Conservation (phyloP, 2,329 filamentous ascomycete species). For the Curvularia eragrostidis region DNA sequence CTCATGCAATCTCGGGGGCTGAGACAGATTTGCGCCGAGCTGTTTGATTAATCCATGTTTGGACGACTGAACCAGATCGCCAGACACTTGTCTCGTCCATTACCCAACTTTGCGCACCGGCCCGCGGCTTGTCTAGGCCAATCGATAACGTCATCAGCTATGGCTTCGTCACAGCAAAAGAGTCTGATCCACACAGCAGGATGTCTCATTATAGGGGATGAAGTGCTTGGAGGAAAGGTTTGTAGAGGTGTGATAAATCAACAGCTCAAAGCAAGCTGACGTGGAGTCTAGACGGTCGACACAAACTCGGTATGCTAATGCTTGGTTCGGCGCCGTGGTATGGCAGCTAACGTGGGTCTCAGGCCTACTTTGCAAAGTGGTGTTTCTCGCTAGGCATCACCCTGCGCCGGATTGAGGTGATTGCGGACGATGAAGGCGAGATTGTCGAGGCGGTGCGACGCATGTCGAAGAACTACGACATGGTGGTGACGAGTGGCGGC, state of each 20-base stretch:
- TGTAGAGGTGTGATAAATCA: slow-evolving; percentile 21
- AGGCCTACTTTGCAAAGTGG: slow-evolving; percentile 68
- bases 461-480: slow-evolving; percentile 90
- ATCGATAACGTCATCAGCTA: slow-evolving; percentile 51
- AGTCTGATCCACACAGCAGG: slow-evolving; percentile 86
- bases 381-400: slow-evolving; percentile 70
- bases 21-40: slow-evolving; percentile 12
- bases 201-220: slow-evolving; percentile 95
- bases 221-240: slow-evolving; percentile 94
- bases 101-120: slow-evolving; percentile 63
- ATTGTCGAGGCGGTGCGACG: slow-evolving; percentile 86
- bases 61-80: slow-evolving; percentile 75
- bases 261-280: slow-evolving; percentile 27
- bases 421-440: slow-evolving; percentile 88
- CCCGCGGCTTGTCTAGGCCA: slow-evolving; percentile 47
- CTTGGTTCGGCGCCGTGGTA: not conserved
- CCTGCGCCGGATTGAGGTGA: slow-evolving; percentile 88
- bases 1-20: slow-evolving; percentile 29
- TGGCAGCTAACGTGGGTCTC: slow-evolving; percentile 20
- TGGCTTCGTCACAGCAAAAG: slow-evolving; percentile 61
- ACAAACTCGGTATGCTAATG: slow-evolving; percentile 61
- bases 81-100: slow-evolving; percentile 71
- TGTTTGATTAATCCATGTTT: slow-evolving; percentile 68
- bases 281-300: slow-evolving; percentile 62
- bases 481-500: slow-evolving; percentile 93